Percentiles rank a stretch among this genome's conserved stretches.
Conservation (phyloP, 2,329 filamentous ascomycete species). For the Lachnellula subtilissima region DNA sequence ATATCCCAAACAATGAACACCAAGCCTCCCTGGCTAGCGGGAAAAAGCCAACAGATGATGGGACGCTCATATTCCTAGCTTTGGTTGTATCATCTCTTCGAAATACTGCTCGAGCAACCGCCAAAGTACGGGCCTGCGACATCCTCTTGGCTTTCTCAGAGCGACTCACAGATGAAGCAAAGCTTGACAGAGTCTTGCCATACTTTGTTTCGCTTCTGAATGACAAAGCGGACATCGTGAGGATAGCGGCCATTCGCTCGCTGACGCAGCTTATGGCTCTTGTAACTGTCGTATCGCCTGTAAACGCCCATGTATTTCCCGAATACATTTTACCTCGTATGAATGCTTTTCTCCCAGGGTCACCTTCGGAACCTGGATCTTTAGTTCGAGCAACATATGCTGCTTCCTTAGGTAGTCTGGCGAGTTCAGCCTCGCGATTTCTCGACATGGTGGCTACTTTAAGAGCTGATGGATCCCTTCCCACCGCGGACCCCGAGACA, state of each 20-base stretch:
- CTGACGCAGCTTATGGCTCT: constrained; percentile 85
- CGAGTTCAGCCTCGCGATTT: constrained; percentile 78
- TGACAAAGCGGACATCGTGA: constrained; percentile 79
- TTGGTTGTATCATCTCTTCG: constrained; percentile 83
- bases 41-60: constrained; percentile 70
- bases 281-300: constrained; percentile 79
- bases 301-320: constrained; percentile 64
- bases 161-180: constrained; percentile 87
- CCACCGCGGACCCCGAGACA: constrained; percentile 70
- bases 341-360: constrained; percentile 52
- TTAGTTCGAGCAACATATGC: constrained; percentile 88
- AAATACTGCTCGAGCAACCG: constrained; percentile 83
- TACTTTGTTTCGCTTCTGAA: constrained; percentile 80
- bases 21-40: constrained; percentile 52
- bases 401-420: constrained; percentile 82
- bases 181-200: constrained; percentile 86
- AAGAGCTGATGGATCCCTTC: constrained; percentile 75
- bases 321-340: constrained; percentile 64
- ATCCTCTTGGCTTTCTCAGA: constrained; percentile 88
- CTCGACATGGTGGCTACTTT: constrained; percentile 88
- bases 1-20: constrained; percentile 80
- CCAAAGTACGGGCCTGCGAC: constrained; percentile 84
- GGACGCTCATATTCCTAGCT: constrained; percentile 86
- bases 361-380: constrained; percentile 53
- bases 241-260: constrained; percentile 77